Conservation (phyloP, 2,329 filamentous ascomycete species). For the Ophiostoma novo-ulmi region DNA sequence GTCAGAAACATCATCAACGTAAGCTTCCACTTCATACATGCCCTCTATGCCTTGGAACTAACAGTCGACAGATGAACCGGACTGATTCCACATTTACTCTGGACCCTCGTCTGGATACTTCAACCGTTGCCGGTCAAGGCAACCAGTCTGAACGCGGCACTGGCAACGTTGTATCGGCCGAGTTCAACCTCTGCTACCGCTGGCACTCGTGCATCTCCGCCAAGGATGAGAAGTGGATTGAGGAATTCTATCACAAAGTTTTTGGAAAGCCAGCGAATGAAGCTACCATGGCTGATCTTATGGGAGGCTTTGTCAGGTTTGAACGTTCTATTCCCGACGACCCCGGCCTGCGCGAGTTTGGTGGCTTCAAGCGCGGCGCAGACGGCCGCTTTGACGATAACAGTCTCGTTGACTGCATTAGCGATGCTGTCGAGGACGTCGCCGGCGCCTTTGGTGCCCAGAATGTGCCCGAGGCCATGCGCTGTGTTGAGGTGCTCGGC, state of each 20-base stretch:
- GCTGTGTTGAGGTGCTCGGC: conserved; percentile 71
- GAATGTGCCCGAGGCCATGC: conserved; percentile 68
- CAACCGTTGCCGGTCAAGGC: conserved; percentile 48
- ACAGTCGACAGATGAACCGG: conserved; percentile 50
- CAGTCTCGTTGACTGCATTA: conserved; percentile 31
- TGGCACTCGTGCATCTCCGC: conserved; percentile 77
- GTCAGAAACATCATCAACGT: conserved; percentile 68
- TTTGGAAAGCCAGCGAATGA: conserved; percentile 56
- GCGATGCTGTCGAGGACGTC: conserved; percentile 46
- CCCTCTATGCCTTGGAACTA: conserved; percentile 19
- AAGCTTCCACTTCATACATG: conserved; percentile 16
- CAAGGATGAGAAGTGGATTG: conserved; percentile 75
- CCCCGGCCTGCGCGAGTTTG: conserved; percentile 64
- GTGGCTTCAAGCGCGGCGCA: conserved; percentile 55
- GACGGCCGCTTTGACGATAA: conserved; percentile 71
- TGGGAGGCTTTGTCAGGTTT: conserved; percentile 58
- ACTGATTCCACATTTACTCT: conserved; percentile 75
- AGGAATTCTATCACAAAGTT: conserved; percentile 59
- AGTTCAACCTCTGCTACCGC: conserved; percentile 84
- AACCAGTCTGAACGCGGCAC: conserved; percentile 62
- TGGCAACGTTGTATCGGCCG: conserved; percentile 77
- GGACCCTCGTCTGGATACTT: conserved; percentile 67
- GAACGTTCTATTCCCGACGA: conserved; percentile 58
- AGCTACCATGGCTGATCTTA: conserved; percentile 56
- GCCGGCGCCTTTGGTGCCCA: conserved; percentile 68